Percentiles rank a stretch among this genome's conserved stretches.
These are phyloP conservation scores for Carex pumila DNA, from an alignment of 176 grass and related monocot genomes.

Conservation along the genomic window DNA sequence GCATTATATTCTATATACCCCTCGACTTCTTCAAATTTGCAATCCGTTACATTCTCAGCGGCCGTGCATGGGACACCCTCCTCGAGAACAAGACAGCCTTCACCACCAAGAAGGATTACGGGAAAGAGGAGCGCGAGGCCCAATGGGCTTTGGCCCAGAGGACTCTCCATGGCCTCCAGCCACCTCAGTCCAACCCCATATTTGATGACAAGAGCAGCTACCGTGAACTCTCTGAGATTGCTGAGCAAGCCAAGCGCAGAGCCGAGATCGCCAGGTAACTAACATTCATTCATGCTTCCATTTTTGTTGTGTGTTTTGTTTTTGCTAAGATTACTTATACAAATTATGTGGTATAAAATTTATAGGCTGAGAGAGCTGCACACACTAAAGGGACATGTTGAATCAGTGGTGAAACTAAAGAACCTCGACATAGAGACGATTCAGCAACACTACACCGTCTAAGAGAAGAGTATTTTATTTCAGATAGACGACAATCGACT, in stretches of 20 bases:
- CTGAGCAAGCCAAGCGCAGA: conserved; percentile 87
- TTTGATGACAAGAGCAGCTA: conserved; percentile 92
- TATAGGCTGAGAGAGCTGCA: conserved; percentile 29
- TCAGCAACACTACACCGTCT: conserved; percentile 42
- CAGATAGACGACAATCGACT: neutral
- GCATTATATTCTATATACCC: conserved; percentile 74
- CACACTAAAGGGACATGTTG: conserved; percentile 43
- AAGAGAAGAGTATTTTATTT: neutral
- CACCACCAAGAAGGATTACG: conserved; percentile 98
- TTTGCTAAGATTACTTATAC: neutral
- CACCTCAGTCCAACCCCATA: conserved; percentile 38
- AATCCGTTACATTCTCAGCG: conserved; percentile 85
- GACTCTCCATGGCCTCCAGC: conserved; percentile 92
- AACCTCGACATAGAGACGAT: conserved; percentile 33
- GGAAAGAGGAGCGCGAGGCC: conserved; percentile 79
- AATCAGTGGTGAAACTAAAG: conserved; percentile 41
- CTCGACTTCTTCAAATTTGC: conserved; percentile 84
- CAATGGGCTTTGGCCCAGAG: conserved; percentile 93
- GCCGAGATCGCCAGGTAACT: conserved; percentile 80
- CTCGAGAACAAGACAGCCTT: conserved; percentile 91
- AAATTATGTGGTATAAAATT: too few species aligned
- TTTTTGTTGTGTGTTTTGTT: neutral
- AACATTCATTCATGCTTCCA: neutral
- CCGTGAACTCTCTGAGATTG: conserved; percentile 96
- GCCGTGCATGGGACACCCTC: conserved; percentile 89